phyloP scores from a whole-genome alignment of 176 grass and related monocot genomes.

The Neostapfia colusana region DNA sequence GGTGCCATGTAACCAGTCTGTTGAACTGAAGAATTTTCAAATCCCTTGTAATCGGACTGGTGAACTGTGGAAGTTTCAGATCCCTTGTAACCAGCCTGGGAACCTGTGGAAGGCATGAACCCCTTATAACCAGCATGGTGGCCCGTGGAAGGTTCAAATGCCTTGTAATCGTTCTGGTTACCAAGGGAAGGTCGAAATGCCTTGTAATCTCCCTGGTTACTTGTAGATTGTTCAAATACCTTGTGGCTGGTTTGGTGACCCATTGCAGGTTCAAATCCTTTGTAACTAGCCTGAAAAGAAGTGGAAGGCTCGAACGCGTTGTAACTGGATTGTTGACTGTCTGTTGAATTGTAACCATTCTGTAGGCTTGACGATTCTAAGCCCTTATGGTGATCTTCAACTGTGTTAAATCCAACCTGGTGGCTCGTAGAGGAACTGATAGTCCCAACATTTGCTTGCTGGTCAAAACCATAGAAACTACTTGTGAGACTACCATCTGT shows the following conservation, averaged over 20 bases:
- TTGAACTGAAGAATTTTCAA: slow-evolving; percentile 30
- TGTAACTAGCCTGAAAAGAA: slow-evolving; percentile 39
- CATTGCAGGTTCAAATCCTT: slow-evolving; percentile 38
- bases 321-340: slow-evolving; percentile 40
- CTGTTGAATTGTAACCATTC: slow-evolving; percentile 41
- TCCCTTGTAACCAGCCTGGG: slow-evolving; percentile 32
- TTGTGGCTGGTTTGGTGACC: slow-evolving; percentile 37
- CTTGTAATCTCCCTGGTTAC: slow-evolving; percentile 18
- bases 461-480: slow-evolving; percentile 51
- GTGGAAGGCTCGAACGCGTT: slow-evolving; percentile 38
- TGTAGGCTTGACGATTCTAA: slow-evolving; percentile 42
- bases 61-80: slow-evolving; percentile 34
- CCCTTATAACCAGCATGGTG: slow-evolving; percentile 38
- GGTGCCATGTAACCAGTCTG: slow-evolving; percentile 43
- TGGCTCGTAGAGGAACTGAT: slow-evolving; percentile 23
- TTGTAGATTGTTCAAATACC: slow-evolving; percentile 15
- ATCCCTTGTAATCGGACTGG: slow-evolving; percentile 28
- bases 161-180: slow-evolving; percentile 23
- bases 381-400: slow-evolving; percentile 35
- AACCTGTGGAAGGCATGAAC: slow-evolving; percentile 38
- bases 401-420: slow-evolving; percentile 38
- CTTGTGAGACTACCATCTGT: slow-evolving; percentile 38
- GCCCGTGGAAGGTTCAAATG: slow-evolving; percentile 21
- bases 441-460: slow-evolving; percentile 22
- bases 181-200: slow-evolving; percentile 16